Evolutionary conservation across 2,329 filamentous ascomycete genomes (phyloP).

Genomic region (Coniella vitis): DNA sequence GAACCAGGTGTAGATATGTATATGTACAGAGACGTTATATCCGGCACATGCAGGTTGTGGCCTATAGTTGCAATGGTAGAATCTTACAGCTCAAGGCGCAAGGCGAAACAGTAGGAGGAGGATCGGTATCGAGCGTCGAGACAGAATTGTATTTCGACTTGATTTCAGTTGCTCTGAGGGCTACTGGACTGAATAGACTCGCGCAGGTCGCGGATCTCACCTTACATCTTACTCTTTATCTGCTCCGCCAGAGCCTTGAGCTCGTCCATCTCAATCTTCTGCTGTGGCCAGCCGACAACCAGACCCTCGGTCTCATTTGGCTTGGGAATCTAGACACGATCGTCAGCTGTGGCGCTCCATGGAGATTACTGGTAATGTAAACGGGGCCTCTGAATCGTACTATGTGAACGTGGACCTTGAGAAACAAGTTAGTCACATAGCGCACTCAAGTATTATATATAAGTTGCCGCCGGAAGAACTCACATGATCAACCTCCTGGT

Average conservation of each 20-base stretch:
- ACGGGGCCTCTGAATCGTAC: constrained; percentile 37
- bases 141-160: no score
- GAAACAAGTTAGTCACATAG: background rate
- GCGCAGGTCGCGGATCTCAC: background rate
- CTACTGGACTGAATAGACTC: no score
- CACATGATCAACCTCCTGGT: constrained; percentile 90
- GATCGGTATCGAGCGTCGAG: no score
- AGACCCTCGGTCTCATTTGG: constrained; percentile 78
- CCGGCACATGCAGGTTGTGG: background rate
- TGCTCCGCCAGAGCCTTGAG: constrained; percentile 75
- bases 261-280: constrained; percentile 71
- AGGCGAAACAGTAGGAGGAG: no score
- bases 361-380: no score
- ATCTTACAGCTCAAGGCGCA: no score
- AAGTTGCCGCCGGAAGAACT: constrained; percentile 26
- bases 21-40: constrained; percentile 5
- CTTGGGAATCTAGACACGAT: constrained; percentile 70
- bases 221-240: constrained; percentile 79
- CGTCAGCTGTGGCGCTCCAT: no score
- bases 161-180: no score
- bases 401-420: constrained; percentile 87
- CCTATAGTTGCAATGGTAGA: no score
- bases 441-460: background rate
- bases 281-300: constrained; percentile 70
- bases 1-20: background rate